Evolutionary conservation across 2,329 filamentous ascomycete genomes (phyloP).

Genomic region (Plectosphaerella cucumerina): DNA sequence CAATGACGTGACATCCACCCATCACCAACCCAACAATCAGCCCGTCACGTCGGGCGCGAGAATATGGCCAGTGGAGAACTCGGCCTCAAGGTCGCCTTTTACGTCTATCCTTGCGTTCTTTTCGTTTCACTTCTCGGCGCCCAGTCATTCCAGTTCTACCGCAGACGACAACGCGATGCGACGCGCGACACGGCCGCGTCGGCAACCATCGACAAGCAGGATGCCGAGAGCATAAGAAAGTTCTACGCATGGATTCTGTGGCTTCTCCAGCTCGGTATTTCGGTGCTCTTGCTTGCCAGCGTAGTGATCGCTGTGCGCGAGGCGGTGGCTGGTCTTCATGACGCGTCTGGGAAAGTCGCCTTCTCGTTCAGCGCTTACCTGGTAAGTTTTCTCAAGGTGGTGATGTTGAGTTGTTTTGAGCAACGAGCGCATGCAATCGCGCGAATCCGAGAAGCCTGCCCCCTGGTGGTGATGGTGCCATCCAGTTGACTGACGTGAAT

Average conservation of each 20-base stretch:
- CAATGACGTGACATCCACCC: too few relatives aligned
- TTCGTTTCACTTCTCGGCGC: slow-evolving; percentile 29
- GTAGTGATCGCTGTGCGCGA: slow-evolving; percentile 25
- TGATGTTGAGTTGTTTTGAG: too few relatives aligned
- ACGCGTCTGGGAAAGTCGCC: slow-evolving; percentile 16
- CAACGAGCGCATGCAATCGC: too few relatives aligned
- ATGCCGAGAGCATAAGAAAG: slow-evolving; percentile 19
- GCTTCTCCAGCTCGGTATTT: slow-evolving; percentile 26
- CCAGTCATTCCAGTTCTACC: slow-evolving; percentile 32
- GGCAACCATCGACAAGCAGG: slow-evolving; percentile 21
- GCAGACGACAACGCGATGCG: slow-evolving; percentile 21
- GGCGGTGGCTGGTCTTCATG: slow-evolving; percentile 23
- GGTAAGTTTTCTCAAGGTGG: too few relatives aligned
- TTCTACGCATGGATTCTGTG: slow-evolving; percentile 29
- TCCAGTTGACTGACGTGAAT: slow-evolving; percentile 5
- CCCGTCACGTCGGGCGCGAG: too few relatives aligned
- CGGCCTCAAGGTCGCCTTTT: slow-evolving; percentile 34
- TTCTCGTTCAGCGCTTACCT: slow-evolving; percentile 38
- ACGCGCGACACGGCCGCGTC: slow-evolving; percentile 18
- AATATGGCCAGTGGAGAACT: slow-evolving; percentile 28
- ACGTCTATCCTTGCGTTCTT: slow-evolving; percentile 33
- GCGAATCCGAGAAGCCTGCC: too few relatives aligned
- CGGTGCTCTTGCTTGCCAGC: slow-evolving; percentile 26
- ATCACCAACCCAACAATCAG: too few relatives aligned
- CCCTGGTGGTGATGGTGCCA: too few relatives aligned